Percentiles rank a stretch among this genome's conserved stretches.
phyloP scores from a whole-genome alignment of 441 rosid genomes.

The Euphorbia schlechtendalii region DNA sequence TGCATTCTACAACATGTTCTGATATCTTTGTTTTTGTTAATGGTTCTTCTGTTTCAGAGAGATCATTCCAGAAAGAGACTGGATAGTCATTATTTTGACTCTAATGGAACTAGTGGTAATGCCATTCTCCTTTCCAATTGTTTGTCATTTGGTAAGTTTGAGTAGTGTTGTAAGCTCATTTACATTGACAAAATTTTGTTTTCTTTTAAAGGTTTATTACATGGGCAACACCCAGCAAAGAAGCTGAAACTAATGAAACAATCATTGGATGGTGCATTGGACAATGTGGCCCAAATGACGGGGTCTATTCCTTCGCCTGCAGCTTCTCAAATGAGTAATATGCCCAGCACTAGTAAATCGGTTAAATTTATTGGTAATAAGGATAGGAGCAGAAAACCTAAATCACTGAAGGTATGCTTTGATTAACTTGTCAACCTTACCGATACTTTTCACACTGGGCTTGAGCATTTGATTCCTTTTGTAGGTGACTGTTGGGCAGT shows the following conservation, averaged over 20 bases:
- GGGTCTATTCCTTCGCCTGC: constrained; percentile 82
- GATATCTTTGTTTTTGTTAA: constrained; percentile 11
- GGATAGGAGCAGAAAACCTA: constrained; percentile 72
- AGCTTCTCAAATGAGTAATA: constrained; percentile 93
- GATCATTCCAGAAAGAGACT: constrained; percentile 67
- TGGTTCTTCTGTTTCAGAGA: constrained; percentile 44
- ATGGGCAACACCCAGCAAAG: constrained; percentile 65
- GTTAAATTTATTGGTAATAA: constrained; percentile 65
- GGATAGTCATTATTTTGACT: constrained; percentile 72
- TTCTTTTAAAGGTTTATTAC: constrained; percentile 46
- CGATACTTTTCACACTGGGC: constrained; percentile 18
- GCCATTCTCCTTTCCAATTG: constrained; percentile 16
- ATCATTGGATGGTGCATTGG: constrained; percentile 50
- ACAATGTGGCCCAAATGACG: constrained; percentile 42
- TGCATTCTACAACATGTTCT: constrained; percentile 4
- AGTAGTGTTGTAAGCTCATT: constrained; percentile 4
- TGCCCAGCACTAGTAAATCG: constrained; percentile 76
- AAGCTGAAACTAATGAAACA: constrained; percentile 76
- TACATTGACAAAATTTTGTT: constrained; percentile 14
- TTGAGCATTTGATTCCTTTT: constrained; percentile 24
- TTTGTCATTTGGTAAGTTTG: constrained; percentile 10
- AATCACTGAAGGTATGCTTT: constrained; percentile 61
- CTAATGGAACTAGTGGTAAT: constrained; percentile 67
- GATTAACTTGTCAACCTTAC: constrained; percentile 16
- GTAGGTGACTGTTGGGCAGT: constrained; percentile 76